Conservation (phyloP, 2,329 filamentous ascomycete genomes). For the Fusarium pseudoanthophilum region DNA sequence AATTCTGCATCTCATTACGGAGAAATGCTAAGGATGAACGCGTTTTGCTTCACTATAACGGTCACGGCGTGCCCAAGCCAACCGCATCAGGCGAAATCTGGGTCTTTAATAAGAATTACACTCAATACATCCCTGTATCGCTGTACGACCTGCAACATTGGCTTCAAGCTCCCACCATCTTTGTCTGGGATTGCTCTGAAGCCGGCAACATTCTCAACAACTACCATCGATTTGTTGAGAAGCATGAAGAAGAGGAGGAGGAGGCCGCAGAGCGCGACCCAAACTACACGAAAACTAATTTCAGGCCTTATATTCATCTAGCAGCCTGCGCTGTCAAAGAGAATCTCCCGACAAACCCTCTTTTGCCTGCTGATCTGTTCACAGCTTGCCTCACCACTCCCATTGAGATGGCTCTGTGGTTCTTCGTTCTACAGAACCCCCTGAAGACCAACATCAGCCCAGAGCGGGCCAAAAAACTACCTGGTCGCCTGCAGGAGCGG, state of each 20-base stretch:
- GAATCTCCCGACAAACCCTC: conserved; percentile 92
- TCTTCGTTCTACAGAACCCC: conserved; percentile 95
- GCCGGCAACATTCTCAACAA: conserved; percentile 95
- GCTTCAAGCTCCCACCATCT: conserved; percentile 94
- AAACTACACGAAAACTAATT: conserved; percentile 81
- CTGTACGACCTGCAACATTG: conserved; percentile 95
- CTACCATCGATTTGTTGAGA: conserved; percentile 93
- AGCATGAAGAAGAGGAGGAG: conserved; percentile 89
- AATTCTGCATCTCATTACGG: conserved; percentile 90
- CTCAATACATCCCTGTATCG: conserved; percentile 97
- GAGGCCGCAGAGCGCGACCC: conserved; percentile 82
- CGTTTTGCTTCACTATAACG: conserved; percentile 98
- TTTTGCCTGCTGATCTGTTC: conserved; percentile 93
- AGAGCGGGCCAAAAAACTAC: conserved; percentile 87
- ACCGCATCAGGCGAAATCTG: conserved; percentile 97
- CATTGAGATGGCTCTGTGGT: conserved; percentile 96
- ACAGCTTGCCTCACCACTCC: conserved; percentile 96
- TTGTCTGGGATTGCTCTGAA: conserved; percentile 97
- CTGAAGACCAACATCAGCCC: conserved; percentile 74
- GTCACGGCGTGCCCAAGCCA: conserved; percentile 95
- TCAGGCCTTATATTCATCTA: conserved; percentile 81
- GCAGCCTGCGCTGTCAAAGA: conserved; percentile 92
- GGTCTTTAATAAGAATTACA: conserved; percentile 99
- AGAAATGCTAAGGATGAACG: conserved; percentile 95
- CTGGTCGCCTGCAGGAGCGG: conserved; percentile 90